Percentiles rank a stretch among this genome's conserved stretches.
These are phyloP conservation scores for Parathielavia appendiculata DNA, from an alignment of 495 filamentous ascomycete species.

Conservation along the genomic window DNA sequence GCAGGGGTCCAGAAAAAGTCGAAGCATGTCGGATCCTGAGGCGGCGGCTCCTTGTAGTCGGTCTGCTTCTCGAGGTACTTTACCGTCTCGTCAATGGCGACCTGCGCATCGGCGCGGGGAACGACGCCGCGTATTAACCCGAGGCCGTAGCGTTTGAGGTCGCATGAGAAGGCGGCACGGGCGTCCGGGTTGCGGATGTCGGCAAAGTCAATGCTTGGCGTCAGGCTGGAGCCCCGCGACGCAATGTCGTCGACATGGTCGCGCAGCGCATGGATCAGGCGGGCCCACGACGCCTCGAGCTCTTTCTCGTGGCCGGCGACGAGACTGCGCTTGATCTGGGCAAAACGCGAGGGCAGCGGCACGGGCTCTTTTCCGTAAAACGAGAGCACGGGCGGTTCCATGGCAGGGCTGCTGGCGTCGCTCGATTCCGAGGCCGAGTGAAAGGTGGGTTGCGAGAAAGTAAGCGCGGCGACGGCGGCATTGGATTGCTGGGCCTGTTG, in stretches of 20 bases:
- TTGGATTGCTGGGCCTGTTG: constrained; percentile 16
- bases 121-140: constrained; percentile 64
- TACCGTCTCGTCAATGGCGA: constrained; percentile 53
- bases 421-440: not conserved
- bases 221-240: constrained; percentile 43
- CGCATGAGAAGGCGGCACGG: constrained; percentile 44
- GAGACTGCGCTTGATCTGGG: constrained; percentile 62
- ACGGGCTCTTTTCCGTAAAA: constrained; percentile 66
- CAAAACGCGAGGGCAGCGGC: constrained; percentile 75
- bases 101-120: constrained; percentile 51
- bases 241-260: constrained; percentile 55
- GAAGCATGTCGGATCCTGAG: constrained; percentile 69
- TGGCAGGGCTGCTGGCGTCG: constrained; percentile 25
- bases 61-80: constrained; percentile 59
- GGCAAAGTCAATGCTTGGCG: constrained; percentile 60
- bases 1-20: constrained; percentile 89
- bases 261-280: constrained; percentile 57
- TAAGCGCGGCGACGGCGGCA: constrained; percentile 10
- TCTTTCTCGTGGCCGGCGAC: constrained; percentile 61
- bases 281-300: constrained; percentile 65
- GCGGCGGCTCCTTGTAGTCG: constrained; percentile 47
- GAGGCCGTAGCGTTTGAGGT: constrained; percentile 60
- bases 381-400: constrained; percentile 73
- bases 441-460: constrained; percentile 1
- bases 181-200: constrained; percentile 50